Conservation (phyloP, 371 early-diverging fungal species). For the Mucor indicus region DNA sequence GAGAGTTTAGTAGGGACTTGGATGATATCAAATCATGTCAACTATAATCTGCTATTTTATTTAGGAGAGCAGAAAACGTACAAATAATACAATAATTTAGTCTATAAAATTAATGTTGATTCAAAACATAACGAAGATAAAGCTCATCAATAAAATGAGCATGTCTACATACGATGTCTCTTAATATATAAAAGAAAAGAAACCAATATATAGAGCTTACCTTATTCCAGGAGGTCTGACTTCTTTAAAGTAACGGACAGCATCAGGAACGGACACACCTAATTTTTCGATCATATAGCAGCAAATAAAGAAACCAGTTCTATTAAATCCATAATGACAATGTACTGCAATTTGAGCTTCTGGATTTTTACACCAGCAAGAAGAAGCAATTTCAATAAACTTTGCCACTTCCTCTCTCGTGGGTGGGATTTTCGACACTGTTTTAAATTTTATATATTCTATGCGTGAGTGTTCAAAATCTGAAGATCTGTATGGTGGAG, state of each 20-base stretch:
- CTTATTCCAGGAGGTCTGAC: conserved; percentile 69
- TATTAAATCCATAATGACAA: conserved; percentile 74
- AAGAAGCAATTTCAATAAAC: conserved; percentile 50
- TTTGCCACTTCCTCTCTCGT: conserved; percentile 51
- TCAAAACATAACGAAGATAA: conserved; percentile 55
- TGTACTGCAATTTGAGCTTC: conserved; percentile 68
- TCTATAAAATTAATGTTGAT: too few species aligned
- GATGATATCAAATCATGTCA: too few species aligned
- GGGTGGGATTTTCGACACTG: conserved; percentile 70
- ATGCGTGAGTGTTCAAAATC: conserved; percentile 61
- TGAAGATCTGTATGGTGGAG: conserved; percentile 62
- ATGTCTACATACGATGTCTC: conserved; percentile 33
- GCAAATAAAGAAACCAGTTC: conserved; percentile 72
- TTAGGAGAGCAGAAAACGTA: too few species aligned
- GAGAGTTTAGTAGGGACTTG: too few species aligned
- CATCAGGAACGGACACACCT: conserved; percentile 57
- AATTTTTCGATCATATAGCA: conserved; percentile 64
- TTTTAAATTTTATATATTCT: conserved; percentile 62
- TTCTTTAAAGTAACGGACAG: conserved; percentile 55
- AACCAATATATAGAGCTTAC: conserved; percentile 20
- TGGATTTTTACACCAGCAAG: conserved; percentile 59
- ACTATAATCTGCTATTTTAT: not conserved
- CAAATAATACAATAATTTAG: too few species aligned
- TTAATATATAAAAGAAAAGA: not conserved
- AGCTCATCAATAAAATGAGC: conserved; percentile 65